Percentiles rank a stretch among this genome's conserved stretches.
Conservation (phyloP, 306 rosid genomes). For the Malus sylvestris region DNA sequence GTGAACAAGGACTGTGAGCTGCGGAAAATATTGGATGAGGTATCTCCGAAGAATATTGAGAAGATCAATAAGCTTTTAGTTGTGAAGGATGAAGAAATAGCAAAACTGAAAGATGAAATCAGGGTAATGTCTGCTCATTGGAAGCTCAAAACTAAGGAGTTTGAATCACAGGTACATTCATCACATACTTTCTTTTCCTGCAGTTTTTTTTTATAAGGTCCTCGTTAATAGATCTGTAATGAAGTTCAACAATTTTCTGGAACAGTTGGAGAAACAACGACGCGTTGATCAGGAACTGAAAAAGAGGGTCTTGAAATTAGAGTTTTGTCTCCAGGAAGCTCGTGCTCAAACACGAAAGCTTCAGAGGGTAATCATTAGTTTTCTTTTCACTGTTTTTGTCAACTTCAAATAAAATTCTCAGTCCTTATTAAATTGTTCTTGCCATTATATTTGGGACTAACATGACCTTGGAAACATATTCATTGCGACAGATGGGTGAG, state of each 20-base stretch:
- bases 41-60: slow-evolving; percentile 76
- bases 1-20: slow-evolving; percentile 67
- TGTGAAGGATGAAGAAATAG: slow-evolving; percentile 74
- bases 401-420: neutral
- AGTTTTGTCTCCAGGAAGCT: slow-evolving; percentile 91
- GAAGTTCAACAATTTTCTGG: slow-evolving; percentile 14
- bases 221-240: slow-evolving; percentile 12
- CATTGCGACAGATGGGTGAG: slow-evolving; percentile 72
- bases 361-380: slow-evolving; percentile 59
- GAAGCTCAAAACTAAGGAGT: slow-evolving; percentile 86
- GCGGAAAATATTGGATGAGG: slow-evolving; percentile 67
- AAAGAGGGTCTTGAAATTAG: slow-evolving; percentile 85
- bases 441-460: neutral
- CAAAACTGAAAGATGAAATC: slow-evolving; percentile 68
- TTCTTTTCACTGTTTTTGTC: neutral
- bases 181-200: neutral
- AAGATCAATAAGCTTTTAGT: slow-evolving; percentile 62
- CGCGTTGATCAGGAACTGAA: slow-evolving; percentile 88
- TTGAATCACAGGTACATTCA: slow-evolving; percentile 78
- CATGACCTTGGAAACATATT: neutral
- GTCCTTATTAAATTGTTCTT: neutral
- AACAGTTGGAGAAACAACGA: slow-evolving; percentile 91
- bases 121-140: slow-evolving; percentile 77
- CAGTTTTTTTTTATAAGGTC: neutral
- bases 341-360: slow-evolving; percentile 91